Base-by-base conservation (phyloP, 495 filamentous ascomycete genomes). In the Xylaria flabelliformis region DNA sequence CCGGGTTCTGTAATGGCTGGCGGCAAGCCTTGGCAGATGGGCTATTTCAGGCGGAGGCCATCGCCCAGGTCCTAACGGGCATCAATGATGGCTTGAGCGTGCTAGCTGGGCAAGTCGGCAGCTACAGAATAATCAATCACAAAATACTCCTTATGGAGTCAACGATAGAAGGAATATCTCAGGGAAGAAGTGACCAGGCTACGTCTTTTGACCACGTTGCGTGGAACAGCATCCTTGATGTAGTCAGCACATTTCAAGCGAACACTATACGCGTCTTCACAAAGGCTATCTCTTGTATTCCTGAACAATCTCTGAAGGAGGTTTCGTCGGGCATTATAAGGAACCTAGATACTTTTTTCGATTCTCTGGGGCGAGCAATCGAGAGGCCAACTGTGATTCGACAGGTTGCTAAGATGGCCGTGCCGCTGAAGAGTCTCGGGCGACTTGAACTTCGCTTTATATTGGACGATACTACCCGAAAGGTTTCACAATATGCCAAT, bases 321-420 rank as follows among this genome's bases (percentile, higher is more conserved):
- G 64, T 73, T 36, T 67, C 69, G 15, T 4, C 59, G 39, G 70
- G 67, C 19, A 73, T 76, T 6, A 9, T 68, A 29, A 66, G 50
- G 64, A 76, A 76, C 19, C 21, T 79, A 24, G 48, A 44, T 50
- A 9, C 48, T 10, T 76, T 72, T 44, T 42, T 76, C 17, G 50
- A 55, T 34, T 71, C 63, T 53, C 67, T 72, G 1, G 63, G 64
- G 24, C 19, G 8, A 44, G 42, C 8, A 2, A 8, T 4, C 1
- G 50, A 32, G 3, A 69, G 32, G 29, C 58, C 64, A 34, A 36
- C 44, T 26, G 1, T 72, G 4, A 29, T 56, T 39, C 77, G 73
- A 61, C 77, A 78, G 64, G 69, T 62, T 48, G 65, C 44, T 15
- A 76, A 76, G 64, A 78, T 78, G 67, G 76, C 72, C 13, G n/a